Percentiles rank a stretch among this genome's conserved stretches.
These are phyloP conservation scores for slime mould (Dictyostelium discoideum) DNA, from an alignment of 78 protist genomes.

Conservation along the genomic window DNA sequence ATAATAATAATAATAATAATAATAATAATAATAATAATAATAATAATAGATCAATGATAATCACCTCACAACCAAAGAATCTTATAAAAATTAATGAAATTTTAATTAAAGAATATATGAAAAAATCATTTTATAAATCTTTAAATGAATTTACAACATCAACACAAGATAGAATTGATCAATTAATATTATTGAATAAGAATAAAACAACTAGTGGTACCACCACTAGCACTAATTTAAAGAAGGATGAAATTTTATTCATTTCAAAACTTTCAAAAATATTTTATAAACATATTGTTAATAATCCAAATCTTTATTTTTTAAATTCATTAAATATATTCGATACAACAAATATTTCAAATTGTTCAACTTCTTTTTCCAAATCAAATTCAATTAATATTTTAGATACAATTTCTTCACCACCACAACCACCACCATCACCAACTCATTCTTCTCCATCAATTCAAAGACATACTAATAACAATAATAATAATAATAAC, in stretches of 20 bases:
- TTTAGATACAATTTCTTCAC: conserved; percentile 10
- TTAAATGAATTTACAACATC: conserved; percentile 1
- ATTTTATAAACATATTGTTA: conserved; percentile 42
- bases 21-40: background rate
- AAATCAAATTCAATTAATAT: background rate
- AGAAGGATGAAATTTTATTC: conserved; percentile 37
- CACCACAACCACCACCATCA: background rate
- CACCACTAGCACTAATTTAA: background rate
- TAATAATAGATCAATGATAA: background rate
- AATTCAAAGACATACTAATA: background rate
- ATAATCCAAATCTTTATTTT: conserved; percentile 34
- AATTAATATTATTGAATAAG: background rate
- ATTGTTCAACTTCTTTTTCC: background rate
- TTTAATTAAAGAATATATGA: conserved; percentile 44
- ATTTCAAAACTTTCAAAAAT: conserved; percentile 51
- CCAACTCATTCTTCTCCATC: background rate
- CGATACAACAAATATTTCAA: conserved; percentile 5
- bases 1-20: background rate
- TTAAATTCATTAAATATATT: background rate
- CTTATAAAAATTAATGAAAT: conserved; percentile 7
- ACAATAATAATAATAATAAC: background rate
- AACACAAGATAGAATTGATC: conserved; percentile 17
- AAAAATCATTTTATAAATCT: conserved; percentile 38
- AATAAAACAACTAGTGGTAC: background rate
- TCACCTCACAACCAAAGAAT: background rate